Percentiles rank a stretch among this genome's conserved stretches.
phyloP scores from a whole-genome alignment of 129 eudicot genomes.

The Flaveria ramosissima region DNA sequence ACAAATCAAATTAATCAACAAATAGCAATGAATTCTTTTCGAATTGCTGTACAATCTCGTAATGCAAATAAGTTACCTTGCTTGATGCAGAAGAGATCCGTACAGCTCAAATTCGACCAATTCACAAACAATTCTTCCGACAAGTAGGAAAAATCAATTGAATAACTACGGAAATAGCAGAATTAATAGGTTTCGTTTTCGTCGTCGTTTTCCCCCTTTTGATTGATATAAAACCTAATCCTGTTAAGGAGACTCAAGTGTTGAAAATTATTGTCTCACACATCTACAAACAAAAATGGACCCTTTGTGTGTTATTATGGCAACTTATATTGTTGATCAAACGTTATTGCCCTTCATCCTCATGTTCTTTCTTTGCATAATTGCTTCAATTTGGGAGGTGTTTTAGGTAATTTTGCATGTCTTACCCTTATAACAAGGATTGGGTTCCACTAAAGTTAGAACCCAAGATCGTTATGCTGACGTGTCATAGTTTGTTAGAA shows the following conservation, averaged over 20 bases:
- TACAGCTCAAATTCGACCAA: constrained; percentile 33
- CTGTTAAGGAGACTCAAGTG: constrained; percentile 23
- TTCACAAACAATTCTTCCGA: constrained; percentile 22
- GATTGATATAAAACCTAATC: constrained; percentile 37
- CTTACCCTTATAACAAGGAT: no score
- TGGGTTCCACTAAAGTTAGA: no score
- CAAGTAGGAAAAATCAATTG: constrained; percentile 24
- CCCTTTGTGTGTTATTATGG: constrained; percentile 28
- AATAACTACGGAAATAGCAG: constrained; percentile 18
- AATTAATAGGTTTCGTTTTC: not conserved
- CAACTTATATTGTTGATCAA: constrained; percentile 23
- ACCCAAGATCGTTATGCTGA: no score
- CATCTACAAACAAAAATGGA: constrained; percentile 31
- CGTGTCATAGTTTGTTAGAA: no score
- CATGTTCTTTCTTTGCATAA: no score
- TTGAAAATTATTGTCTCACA: constrained; percentile 25
- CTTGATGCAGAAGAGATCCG: constrained; percentile 31
- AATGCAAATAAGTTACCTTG: constrained; percentile 38
- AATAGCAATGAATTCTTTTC: constrained; percentile 13
- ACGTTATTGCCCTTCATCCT: constrained; percentile 29
- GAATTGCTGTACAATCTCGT: constrained; percentile 8
- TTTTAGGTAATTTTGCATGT: no score
- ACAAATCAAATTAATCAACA: constrained; percentile 13
- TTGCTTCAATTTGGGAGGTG: no score
- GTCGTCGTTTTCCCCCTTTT: constrained; percentile 34